Percentiles rank a stretch among this genome's conserved stretches.
Evolutionary conservation across 2,329 filamentous ascomycete species (phyloP).

Genomic region (Fusarium sambucinum): DNA sequence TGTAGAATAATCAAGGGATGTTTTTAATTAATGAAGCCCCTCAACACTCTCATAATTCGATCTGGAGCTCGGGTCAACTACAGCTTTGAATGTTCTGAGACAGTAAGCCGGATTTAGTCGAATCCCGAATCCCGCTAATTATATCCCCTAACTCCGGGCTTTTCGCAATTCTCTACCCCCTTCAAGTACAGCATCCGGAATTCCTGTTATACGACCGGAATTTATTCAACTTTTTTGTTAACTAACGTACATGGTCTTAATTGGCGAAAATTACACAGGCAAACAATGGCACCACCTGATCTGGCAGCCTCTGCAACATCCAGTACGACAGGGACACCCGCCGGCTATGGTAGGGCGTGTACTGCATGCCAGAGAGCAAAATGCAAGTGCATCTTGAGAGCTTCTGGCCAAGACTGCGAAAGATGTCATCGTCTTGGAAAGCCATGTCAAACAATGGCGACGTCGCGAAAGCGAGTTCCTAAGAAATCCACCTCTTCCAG

Average conservation of each 20-base stretch:
- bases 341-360: constrained; percentile 60
- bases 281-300: constrained; percentile 43
- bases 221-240: constrained; percentile 23
- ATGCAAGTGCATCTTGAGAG: constrained; percentile 61
- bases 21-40: neutral
- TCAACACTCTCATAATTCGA: neutral
- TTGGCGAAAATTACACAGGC: constrained; percentile 10
- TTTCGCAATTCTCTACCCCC: constrained; percentile 5
- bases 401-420: constrained; percentile 52
- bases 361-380: constrained; percentile 62
- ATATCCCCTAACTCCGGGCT: constrained; percentile 26
- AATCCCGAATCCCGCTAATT: constrained; percentile 24
- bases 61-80: constrained; percentile 8
- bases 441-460: constrained; percentile 59
- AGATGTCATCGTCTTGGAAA: constrained; percentile 62
- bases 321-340: constrained; percentile 46
- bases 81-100: neutral
- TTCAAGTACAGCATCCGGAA: constrained; percentile 17
- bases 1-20: neutral
- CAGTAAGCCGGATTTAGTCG: constrained; percentile 25
- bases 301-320: constrained; percentile 23
- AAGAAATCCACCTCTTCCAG: constrained; percentile 53
- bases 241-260: neutral
- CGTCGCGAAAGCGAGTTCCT: constrained; percentile 54
- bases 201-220: constrained; percentile 34